Evolutionary conservation across 106 monocot genomes (phyloP), one percentile per base, ranked within the genome.

Genomic region (Acorus gramineus): DNA sequence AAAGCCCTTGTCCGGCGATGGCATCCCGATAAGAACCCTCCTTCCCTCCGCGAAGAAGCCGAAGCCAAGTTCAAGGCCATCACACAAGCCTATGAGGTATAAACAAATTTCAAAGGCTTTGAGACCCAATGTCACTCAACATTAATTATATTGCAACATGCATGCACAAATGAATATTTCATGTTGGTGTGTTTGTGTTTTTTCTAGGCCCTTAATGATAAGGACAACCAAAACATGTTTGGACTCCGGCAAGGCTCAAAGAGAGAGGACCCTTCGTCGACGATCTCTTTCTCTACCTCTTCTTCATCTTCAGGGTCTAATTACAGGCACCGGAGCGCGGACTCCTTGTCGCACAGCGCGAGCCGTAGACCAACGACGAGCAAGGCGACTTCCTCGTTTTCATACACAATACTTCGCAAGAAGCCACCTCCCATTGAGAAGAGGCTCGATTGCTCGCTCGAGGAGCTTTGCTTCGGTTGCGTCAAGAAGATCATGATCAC

Each of bases 11-110:
- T 69, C 49, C 44, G 61, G 54, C 61, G 62, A 69, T 75, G 75
- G 75, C 75, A 75, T 55, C 75, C 75, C 3, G 75, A 75, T 68
- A 75, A 75, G 62, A 68, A 75, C 56, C 75, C 75, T 2, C 55
- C 63, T 12, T 68, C 75, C 28, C 50, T 62, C 11, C 68, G 69
- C 56, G 7, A 55, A 44, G 62, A 68, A 43, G 75, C 68, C 42
- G 75, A 75, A 55, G 46, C 68, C 67, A 75, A 75, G 67, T 75
- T 75, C 75, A 75, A 68, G 53, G 60, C 75, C 68, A 75, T 75
- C 75, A 57, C 68, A 45, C 61, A 75, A 7, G 75, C 75, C 42
- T 75, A 75, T 56, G 68, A 69, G 55, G 75, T 71, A 7, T 11
- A 44, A 7, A 44, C 58, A 14, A 43, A 7, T 28, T n/a, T 57